A percentile compares a stretch with the other conserved stretches of the same genome.
These are phyloP conservation scores for Xylariaceae sp. DNA, from an alignment of 2,329 filamentous ascomycete genomes.

Conservation along the genomic window DNA sequence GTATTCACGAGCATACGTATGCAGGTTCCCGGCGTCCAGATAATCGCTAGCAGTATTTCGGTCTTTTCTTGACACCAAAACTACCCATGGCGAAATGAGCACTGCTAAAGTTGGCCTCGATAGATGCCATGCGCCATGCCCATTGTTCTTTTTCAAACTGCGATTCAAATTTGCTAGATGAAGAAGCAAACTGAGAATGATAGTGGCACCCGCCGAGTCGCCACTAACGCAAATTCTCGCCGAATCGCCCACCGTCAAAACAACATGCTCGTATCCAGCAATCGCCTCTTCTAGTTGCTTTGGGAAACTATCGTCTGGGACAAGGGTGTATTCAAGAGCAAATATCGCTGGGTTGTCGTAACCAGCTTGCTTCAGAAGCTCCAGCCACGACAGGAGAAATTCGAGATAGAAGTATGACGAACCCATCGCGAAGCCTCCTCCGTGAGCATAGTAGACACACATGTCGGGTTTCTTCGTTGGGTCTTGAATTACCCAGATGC, in stretches of 20 bases:
- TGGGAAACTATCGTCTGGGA: constrained; percentile 70
- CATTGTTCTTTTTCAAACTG: constrained; percentile 26
- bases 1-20: constrained; percentile 68
- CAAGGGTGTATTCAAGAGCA: constrained; percentile 74
- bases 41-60: constrained; percentile 71
- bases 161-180: constrained; percentile 51
- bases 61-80: constrained; percentile 64
- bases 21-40: constrained; percentile 62
- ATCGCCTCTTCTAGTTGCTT: constrained; percentile 68
- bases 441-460: constrained; percentile 79
- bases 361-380: constrained; percentile 58
- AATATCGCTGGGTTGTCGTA: constrained; percentile 76
- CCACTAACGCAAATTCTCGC: constrained; percentile 67
- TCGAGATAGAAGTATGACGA: constrained; percentile 81
- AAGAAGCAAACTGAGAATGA: constrained; percentile 70
- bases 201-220: constrained; percentile 74
- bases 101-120: constrained; percentile 52
- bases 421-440: constrained; percentile 81
- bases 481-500: constrained; percentile 67
- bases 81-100: constrained; percentile 78
- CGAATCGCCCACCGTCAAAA: constrained; percentile 54
- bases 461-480: constrained; percentile 62
- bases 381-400: constrained; percentile 70
- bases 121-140: constrained; percentile 33
- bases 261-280: constrained; percentile 66